These are phyloP conservation scores for Colletotrichum eleusines DNA, from an alignment of 2,329 filamentous ascomycete genomes.

Conservation along the genomic window DNA sequence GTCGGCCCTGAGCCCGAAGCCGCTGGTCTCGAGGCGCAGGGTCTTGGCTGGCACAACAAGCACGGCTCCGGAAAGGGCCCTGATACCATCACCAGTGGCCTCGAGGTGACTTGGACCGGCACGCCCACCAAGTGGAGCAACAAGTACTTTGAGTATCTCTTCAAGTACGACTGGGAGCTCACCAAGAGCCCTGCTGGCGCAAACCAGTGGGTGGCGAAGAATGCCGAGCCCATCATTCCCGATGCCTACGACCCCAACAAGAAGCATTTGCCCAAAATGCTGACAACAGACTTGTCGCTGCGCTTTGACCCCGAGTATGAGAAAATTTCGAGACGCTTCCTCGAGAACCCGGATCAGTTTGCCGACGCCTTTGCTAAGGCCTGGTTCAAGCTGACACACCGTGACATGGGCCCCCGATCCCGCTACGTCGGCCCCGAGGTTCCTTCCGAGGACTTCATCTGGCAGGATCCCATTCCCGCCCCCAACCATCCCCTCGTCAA, in stretches of 20 bases:
- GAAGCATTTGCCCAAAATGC: conserved; percentile 80
- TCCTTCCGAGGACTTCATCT: conserved; percentile 75
- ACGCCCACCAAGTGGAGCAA: conserved; percentile 83
- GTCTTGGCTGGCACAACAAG: conserved; percentile 78
- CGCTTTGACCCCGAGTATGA: conserved; percentile 78
- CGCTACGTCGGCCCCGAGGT: conserved; percentile 82
- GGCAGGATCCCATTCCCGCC: conserved; percentile 80
- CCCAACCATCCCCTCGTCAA: conserved; percentile 68
- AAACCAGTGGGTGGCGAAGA: conserved; percentile 83
- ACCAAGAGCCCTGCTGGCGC: conserved; percentile 81
- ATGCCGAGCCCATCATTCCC: conserved; percentile 74
- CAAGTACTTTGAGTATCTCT: conserved; percentile 79
- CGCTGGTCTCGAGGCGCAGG: conserved; percentile 73
- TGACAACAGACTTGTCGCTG: conserved; percentile 80
- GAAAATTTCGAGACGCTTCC: conserved; percentile 79
- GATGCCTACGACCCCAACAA: conserved; percentile 77
- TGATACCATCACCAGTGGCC: conserved; percentile 79
- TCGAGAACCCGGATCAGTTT: conserved; percentile 76
- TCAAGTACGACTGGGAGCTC: conserved; percentile 82
- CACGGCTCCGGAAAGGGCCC: conserved; percentile 74
- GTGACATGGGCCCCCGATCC: conserved; percentile 79
- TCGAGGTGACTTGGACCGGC: conserved; percentile 84
- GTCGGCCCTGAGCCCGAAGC: conserved; percentile 76
- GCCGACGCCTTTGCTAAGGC: conserved; percentile 77
- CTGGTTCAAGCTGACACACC: conserved; percentile 87